These are phyloP conservation scores for Hypoxylon perforatum DNA, from an alignment of 495 filamentous ascomycete genomes.

Conservation along the genomic window DNA sequence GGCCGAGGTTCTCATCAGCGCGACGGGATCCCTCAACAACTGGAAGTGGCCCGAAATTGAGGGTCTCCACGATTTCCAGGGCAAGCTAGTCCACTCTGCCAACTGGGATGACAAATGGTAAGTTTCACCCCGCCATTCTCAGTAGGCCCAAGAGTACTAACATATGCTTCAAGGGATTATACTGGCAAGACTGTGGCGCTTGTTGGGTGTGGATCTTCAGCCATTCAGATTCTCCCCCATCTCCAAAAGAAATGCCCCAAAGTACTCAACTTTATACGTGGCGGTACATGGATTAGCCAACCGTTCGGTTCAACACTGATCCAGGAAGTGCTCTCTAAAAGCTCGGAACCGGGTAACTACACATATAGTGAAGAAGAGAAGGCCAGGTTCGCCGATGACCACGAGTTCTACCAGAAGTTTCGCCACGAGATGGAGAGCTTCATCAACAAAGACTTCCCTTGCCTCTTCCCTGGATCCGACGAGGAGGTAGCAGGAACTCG, in stretches of 20 bases:
- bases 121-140: too few species aligned
- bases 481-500: slow-evolving; percentile 41
- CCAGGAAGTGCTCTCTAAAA: background rate
- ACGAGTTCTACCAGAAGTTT: too few species aligned
- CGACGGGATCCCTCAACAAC: slow-evolving; percentile 38
- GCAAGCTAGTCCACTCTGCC: slow-evolving; percentile 61
- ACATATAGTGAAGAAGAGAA: too few species aligned
- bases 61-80: slow-evolving; percentile 56
- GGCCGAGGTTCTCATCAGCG: slow-evolving; percentile 35
- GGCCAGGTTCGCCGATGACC: too few species aligned
- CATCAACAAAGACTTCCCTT: too few species aligned
- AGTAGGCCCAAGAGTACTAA: too few species aligned
- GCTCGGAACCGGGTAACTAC: too few species aligned
- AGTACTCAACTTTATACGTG: slow-evolving; percentile 58
- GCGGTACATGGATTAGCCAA: slow-evolving; percentile 64
- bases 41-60: slow-evolving; percentile 64
- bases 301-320: background rate
- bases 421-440: too few species aligned
- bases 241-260: background rate
- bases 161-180: too few species aligned
- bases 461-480: background rate
- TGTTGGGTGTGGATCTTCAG: slow-evolving; percentile 52
- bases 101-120: slow-evolving; percentile 47
- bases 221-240: slow-evolving; percentile 65
- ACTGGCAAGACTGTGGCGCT: slow-evolving; percentile 61